Evolutionary conservation across 2,329 filamentous ascomycete species (phyloP), one percentile per base, ranked within the genome.

Genomic region (Aspergillus persii): DNA sequence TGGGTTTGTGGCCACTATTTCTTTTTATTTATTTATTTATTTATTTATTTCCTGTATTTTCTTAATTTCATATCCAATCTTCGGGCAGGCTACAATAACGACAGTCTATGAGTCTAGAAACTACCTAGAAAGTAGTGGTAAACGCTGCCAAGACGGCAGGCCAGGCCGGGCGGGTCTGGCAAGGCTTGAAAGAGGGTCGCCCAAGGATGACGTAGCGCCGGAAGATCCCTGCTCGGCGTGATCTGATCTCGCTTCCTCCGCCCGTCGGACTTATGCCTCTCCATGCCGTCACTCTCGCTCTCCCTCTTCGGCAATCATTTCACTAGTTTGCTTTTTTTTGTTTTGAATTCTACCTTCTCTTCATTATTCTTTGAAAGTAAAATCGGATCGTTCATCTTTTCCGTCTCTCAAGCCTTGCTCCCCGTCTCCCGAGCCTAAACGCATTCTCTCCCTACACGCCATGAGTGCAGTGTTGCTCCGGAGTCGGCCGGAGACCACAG

Each of bases 391-490:
- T 66, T 56, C 33, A 15, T 53, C 23, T 18, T 15, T 36, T 23
- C 61, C 63, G 44, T 60, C 12, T 55, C 47, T 39, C 31, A 18
- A 30, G 26, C 33, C 30, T 30, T 58, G 53, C 53, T 44, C 49
- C 39, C 31, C 57, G 52, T 12, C 4, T 23, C n/a, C 44, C 18
- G 15, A 27, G 15, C 44, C 26, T 27, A 23, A 47, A 47, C 18
- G 9, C 18, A 23, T 23, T 23, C 18, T 27, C 26, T 26, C 44
- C 44, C 47, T 58, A 15, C 58, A 49, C 53, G 64, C 63, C 57
- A 73, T 75, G 70, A 72, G 69, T 65, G 69, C 70, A 61, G 66
- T 65, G 61, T 66, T 75, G 58, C 66, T 69, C 60, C 68, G 68
- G 67, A 64, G 63, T 65, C 69, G 69, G 61, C 61, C 67, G 67